Conservation (phyloP, 1,139 yeast genomes). For the Suhomyces kunorum region DNA sequence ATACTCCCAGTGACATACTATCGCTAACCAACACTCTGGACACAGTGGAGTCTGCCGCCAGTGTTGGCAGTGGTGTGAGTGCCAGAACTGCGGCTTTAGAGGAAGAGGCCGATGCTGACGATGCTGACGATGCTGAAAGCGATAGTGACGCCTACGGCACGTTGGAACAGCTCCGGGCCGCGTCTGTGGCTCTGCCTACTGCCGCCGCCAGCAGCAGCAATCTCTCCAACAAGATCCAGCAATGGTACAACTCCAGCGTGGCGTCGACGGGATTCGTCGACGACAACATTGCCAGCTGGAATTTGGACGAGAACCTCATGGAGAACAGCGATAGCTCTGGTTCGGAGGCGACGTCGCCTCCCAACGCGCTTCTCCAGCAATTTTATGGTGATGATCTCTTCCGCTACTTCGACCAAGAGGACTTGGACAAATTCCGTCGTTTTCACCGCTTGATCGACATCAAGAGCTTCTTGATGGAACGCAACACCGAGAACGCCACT, state of each 20-base stretch:
- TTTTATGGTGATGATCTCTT: conserved; percentile 42
- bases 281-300: conserved; percentile 50
- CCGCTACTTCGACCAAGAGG: conserved; percentile 27
- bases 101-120: conserved; percentile 24
- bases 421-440: conserved; percentile 29
- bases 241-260: conserved; percentile 24
- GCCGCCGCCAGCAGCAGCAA: conserved; percentile 2
- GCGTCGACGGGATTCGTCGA: conserved; percentile 25
- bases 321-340: conserved; percentile 6
- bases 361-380: conserved; percentile 17
- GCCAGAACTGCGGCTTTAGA: conserved; percentile 18
- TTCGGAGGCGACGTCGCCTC: background rate
- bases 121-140: conserved; percentile 9
- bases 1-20: conserved; percentile 35
- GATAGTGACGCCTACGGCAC: conserved; percentile 1
- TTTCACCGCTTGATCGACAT: conserved; percentile 27
- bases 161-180: background rate
- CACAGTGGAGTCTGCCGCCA: conserved; percentile 7
- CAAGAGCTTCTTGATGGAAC: conserved; percentile 20
- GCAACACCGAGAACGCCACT: conserved; percentile 6
- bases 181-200: background rate
- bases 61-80: conserved; percentile 1
- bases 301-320: conserved; percentile 40
- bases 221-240: conserved; percentile 27
- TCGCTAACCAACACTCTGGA: conserved; percentile 37